Conservation (phyloP, 1,284 basidiomycete species). For the Cryptococcus hybrid region DNA sequence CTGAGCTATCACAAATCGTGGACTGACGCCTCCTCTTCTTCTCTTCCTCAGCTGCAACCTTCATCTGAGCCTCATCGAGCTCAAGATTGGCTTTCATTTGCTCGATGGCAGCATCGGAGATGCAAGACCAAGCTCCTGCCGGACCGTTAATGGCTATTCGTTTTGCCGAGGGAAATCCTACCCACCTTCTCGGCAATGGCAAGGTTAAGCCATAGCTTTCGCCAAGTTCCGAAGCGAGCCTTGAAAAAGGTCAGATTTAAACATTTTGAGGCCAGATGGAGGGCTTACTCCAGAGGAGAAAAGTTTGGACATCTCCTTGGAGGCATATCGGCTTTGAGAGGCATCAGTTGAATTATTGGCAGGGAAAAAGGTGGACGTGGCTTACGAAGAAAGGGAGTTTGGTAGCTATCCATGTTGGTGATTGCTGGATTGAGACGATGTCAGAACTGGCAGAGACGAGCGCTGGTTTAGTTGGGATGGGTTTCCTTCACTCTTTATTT, state of each 20-base stretch:
- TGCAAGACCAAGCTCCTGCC: slow-evolving; percentile 81
- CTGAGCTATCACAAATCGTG: slow-evolving; percentile 58
- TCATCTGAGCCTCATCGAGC: slow-evolving; percentile 86
- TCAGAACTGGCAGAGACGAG: not conserved
- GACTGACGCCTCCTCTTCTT: slow-evolving; percentile 79
- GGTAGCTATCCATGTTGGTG: slow-evolving; percentile 52
- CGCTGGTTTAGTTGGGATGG: too few species aligned
- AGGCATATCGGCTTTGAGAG: slow-evolving; percentile 91
- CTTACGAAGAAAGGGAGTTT: slow-evolving; percentile 56
- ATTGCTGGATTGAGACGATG: too few species aligned
- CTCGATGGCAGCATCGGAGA: slow-evolving; percentile 85
- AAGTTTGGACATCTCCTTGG: slow-evolving; percentile 96
- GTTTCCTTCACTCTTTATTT: too few species aligned
- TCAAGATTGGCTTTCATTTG: slow-evolving; percentile 93
- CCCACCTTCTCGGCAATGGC: slow-evolving; percentile 84
- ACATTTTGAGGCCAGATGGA: not conserved
- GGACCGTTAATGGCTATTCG: slow-evolving; percentile 1
- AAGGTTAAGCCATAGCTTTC: slow-evolving; percentile 93
- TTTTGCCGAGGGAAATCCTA: not conserved
- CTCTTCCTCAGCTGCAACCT: slow-evolving; percentile 88
- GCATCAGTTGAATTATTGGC: slow-evolving; percentile 6
- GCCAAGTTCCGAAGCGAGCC: slow-evolving; percentile 98
- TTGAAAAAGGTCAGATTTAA: slow-evolving; percentile 40
- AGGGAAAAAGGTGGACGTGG: not conserved
- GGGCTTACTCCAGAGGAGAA: slow-evolving; percentile 78